phyloP scores from a whole-genome alignment of 2,329 filamentous ascomycete species.

The Diaporthe capsici region DNA sequence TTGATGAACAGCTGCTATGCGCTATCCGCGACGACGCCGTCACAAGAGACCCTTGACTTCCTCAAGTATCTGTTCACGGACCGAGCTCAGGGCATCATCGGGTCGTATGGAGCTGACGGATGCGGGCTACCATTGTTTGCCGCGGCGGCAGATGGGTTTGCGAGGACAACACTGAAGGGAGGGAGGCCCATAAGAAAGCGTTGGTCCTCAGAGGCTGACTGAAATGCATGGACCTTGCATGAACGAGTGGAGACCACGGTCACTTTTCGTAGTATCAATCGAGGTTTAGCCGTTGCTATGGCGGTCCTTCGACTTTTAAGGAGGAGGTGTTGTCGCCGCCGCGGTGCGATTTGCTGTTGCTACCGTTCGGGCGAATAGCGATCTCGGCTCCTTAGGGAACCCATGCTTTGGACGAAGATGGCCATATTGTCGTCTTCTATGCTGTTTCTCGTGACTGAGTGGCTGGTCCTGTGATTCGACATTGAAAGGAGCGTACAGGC shows the following conservation, averaged over 20 bases:
- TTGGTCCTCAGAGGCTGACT: not conserved
- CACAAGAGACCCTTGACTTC: conserved; percentile 18
- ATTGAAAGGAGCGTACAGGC: too few species aligned
- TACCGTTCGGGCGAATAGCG: too few species aligned
- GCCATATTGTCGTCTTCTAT: too few species aligned
- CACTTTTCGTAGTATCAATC: not conserved
- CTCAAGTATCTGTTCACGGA: conserved; percentile 31
- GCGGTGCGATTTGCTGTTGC: too few species aligned
- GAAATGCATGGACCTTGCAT: not conserved
- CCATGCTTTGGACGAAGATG: too few species aligned
- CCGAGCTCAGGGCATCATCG: conserved; percentile 15
- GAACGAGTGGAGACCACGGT: not conserved
- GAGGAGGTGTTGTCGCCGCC: too few species aligned
- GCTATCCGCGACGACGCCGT: conserved; percentile 5
- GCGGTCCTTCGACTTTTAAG: too few species aligned
- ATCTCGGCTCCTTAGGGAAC: too few species aligned
- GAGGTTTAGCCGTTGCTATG: too few species aligned
- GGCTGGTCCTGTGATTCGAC: too few species aligned
- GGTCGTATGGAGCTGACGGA: conserved; percentile 11
- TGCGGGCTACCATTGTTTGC: conserved; percentile 30
- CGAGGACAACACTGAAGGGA: conserved; percentile 7
- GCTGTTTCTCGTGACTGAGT: too few species aligned
- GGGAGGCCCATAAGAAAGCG: not conserved
- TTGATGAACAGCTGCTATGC: conserved; percentile 40
- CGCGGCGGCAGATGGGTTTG: conserved; percentile 15